A percentile compares a stretch with the other conserved stretches of the same genome.
phyloP scores from a whole-genome alignment of 208 protist species.

The Blechomonas ayalai region DNA sequence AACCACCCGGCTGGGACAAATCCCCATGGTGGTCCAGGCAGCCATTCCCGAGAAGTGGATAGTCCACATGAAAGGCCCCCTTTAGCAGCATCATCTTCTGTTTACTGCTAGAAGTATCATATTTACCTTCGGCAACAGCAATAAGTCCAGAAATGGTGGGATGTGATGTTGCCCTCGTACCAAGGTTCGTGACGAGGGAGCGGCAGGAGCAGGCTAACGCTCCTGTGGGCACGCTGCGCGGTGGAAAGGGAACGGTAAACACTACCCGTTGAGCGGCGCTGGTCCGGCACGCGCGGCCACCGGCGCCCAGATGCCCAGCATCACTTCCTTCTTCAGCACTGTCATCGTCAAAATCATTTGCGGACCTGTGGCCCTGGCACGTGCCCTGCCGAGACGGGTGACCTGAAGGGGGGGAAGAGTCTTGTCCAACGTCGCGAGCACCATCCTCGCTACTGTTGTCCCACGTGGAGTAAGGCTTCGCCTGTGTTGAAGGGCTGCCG shows the following conservation, averaged over 20 bases:
- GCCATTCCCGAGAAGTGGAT: constrained; percentile 53
- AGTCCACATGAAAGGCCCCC: constrained; percentile 59
- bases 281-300: not conserved
- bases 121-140: constrained; percentile 21
- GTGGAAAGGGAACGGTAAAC: constrained; percentile 63
- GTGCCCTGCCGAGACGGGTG: not conserved
- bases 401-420: no score
- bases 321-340: constrained; percentile 20
- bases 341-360: constrained; percentile 46
- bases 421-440: no score
- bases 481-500: not conserved
- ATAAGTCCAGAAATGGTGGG: constrained; percentile 32
- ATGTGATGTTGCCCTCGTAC: constrained; percentile 10
- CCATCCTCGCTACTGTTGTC: no score
- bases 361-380: not conserved
- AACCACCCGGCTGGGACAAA: constrained; percentile 33
- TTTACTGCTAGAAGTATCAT: constrained; percentile 6
- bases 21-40: constrained; percentile 35
- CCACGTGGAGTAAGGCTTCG: not conserved
- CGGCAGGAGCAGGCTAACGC: constrained; percentile 27
- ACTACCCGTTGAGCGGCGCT: constrained; percentile 1
- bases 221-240: constrained; percentile 9
- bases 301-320: not conserved
- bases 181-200: constrained; percentile 64
- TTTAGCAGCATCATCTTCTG: constrained; percentile 24